Conservation (phyloP, 352 stramenopile genomes). For the Phytophthora litchii region DNA sequence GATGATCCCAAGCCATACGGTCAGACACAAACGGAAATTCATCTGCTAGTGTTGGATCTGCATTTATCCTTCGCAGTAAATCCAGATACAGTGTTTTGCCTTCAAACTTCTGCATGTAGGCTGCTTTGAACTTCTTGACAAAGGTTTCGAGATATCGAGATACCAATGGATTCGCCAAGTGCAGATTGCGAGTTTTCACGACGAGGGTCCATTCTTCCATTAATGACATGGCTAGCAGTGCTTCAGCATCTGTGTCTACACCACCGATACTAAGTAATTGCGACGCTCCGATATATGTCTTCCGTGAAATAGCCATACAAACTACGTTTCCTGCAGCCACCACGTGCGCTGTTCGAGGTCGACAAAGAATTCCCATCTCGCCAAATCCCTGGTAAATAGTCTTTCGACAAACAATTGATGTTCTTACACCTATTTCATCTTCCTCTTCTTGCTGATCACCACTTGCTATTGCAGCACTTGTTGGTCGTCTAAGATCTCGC, state of each 20-base stretch:
- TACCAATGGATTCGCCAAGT: constrained; percentile 71
- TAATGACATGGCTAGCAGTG: constrained; percentile 63
- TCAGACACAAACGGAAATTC: constrained; percentile 65
- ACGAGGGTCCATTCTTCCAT: constrained; percentile 76
- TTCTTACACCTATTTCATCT: constrained; percentile 13
- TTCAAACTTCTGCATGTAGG: constrained; percentile 78
- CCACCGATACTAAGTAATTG: constrained; percentile 37
- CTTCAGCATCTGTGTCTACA: constrained; percentile 59
- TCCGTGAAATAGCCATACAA: constrained; percentile 57
- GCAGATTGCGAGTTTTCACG: constrained; percentile 62
- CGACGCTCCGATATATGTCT: constrained; percentile 49
- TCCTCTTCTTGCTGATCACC: constrained; percentile 4
- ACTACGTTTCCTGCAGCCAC: constrained; percentile 45
- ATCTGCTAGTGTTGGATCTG: constrained; percentile 53
- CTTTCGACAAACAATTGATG: constrained; percentile 59
- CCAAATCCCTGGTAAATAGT: constrained; percentile 73
- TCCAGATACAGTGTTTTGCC: constrained; percentile 80
- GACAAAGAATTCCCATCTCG: constrained; percentile 78
- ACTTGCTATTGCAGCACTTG: not conserved
- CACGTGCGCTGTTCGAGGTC: constrained; percentile 57
- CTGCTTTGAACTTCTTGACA: constrained; percentile 79
- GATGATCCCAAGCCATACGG: constrained; percentile 60
- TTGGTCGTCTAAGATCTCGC: constrained; percentile 4
- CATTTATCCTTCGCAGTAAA: constrained; percentile 64
- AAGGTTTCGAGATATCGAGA: constrained; percentile 73